Evolutionary conservation across 164 flowering plant species (phyloP), one percentile per base, ranked within the genome.

Genomic region (Warburgia ugandensis): DNA sequence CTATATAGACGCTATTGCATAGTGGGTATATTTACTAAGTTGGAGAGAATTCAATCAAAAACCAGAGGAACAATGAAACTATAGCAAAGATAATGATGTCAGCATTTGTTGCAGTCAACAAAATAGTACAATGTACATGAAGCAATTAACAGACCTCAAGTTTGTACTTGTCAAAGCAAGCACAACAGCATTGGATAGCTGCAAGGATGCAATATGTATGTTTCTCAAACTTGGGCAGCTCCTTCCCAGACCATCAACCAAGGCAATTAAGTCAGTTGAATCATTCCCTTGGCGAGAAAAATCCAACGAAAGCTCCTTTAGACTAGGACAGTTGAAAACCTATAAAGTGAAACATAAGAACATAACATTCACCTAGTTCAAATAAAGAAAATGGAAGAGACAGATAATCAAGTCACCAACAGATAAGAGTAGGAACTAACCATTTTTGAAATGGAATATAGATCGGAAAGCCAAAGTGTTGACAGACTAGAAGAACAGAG

Each of bases 391-490:
- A 4, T 28, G 27, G 7, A 21, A 31, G 28, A n/a, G 48, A 36
- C 14, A 30, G 11, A 36, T n/a, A 44, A 2, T 9, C 21, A 50
- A 14, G 36, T 1, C 1, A n/a, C n/a, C n/a, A n/a, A n/a, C n/a
- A n/a, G n/a, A n/a, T n/a, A n/a, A n/a, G n/a, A n/a, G n/a, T n/a
- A n/a, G n/a, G n/a, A n/a, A 65, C 27, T 56, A 62, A 88, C 99
- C 88, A 68, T 81, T 82, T 81, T 89, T 32, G 96, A 77, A 8
- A 89, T 77, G 16, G 83, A 83, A 43, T 68, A 52, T 23, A 89
- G 96, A 69, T 75, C 83, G 21, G 99, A 89, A 42, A 94, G 90
- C 95, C 96, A 94, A 3, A 94, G 79, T 7, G 79, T 79, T 55
- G 86, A 70, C 35, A 94, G 74, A 68, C 86, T 81, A 25, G 81